A percentile compares a stretch with the other conserved stretches of the same genome.
Evolutionary conservation across 2,329 filamentous ascomycete species (phyloP).

Genomic region (Colletotrichum sp.): DNA sequence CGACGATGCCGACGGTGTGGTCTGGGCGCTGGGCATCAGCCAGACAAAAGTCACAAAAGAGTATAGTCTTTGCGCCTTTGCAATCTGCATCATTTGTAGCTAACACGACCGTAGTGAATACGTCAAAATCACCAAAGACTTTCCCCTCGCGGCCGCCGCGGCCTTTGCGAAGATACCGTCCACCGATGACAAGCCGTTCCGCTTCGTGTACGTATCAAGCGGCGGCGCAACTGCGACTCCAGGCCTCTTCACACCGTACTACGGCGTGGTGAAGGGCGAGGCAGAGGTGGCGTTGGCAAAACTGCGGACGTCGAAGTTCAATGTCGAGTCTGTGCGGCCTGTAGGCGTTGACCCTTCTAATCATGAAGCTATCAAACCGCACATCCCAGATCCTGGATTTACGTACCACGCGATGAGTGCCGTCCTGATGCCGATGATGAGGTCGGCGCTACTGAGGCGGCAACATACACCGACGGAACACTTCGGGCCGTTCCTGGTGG

Average conservation of each 20-base stretch:
- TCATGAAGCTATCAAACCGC: constrained; percentile 47
- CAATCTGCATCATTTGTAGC: background rate
- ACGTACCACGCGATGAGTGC: constrained; percentile 5
- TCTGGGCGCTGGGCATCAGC: constrained; percentile 76
- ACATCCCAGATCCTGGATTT: constrained; percentile 38
- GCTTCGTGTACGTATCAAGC: constrained; percentile 76
- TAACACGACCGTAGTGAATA: constrained; percentile 55
- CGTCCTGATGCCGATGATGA: constrained; percentile 30
- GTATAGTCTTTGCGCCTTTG: constrained; percentile 32
- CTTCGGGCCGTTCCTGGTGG: constrained; percentile 47
- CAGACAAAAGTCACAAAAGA: constrained; percentile 64
- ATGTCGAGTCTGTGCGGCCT: constrained; percentile 63
- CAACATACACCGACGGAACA: constrained; percentile 46
- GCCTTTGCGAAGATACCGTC: constrained; percentile 57
- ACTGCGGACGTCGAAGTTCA: constrained; percentile 53
- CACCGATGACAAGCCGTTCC: constrained; percentile 55
- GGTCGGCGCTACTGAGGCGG: constrained; percentile 20
- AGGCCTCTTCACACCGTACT: constrained; percentile 60
- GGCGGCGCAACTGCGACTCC: constrained; percentile 64
- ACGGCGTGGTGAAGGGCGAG: constrained; percentile 70
- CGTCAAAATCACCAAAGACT: constrained; percentile 70
- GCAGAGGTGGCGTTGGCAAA: constrained; percentile 65
- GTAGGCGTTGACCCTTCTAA: constrained; percentile 57
- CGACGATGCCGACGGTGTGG: constrained; percentile 68
- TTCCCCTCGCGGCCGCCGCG: constrained; percentile 65